phyloP scores from a whole-genome alignment of 495 filamentous ascomycete genomes.

The Opeltia flavorubescens region DNA sequence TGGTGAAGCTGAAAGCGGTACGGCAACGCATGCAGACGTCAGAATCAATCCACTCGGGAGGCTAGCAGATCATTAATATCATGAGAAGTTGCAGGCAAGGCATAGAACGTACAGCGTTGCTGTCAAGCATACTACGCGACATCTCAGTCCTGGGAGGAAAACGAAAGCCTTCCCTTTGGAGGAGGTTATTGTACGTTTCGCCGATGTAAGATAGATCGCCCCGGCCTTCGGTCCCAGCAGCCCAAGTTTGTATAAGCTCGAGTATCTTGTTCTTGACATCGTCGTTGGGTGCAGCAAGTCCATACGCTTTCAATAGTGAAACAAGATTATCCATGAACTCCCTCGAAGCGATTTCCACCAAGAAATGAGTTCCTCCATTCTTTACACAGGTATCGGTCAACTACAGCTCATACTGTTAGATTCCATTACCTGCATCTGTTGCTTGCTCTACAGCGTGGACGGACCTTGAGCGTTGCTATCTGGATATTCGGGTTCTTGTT shows the following conservation, averaged over 20 bases:
- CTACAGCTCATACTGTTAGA: constrained; percentile 20
- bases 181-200: constrained; percentile 66
- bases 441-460: constrained; percentile 7
- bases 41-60: constrained; percentile 94
- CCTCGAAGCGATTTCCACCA: constrained; percentile 83
- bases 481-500: constrained; percentile 96
- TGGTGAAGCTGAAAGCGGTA: constrained; percentile 90
- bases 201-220: constrained; percentile 72
- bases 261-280: constrained; percentile 83
- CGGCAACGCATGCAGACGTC: constrained; percentile 98
- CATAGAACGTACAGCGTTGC: constrained; percentile 63
- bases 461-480: constrained; percentile 78
- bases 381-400: constrained; percentile 98
- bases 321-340: constrained; percentile 98
- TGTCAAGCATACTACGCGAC: constrained; percentile 90
- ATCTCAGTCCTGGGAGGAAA: constrained; percentile 85
- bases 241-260: constrained; percentile 88
- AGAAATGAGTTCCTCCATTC: constrained; percentile 93
- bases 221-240: constrained; percentile 75
- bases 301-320: constrained; percentile 69
- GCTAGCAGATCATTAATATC: constrained; percentile 36
- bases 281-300: constrained; percentile 59
- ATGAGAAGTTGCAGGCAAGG: constrained; percentile 1
- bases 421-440: background rate
- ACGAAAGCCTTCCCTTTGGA: constrained; percentile 72